Evolutionary conservation across 164 flowering plant genomes (phyloP).

Genomic region (Annona cherimola): DNA sequence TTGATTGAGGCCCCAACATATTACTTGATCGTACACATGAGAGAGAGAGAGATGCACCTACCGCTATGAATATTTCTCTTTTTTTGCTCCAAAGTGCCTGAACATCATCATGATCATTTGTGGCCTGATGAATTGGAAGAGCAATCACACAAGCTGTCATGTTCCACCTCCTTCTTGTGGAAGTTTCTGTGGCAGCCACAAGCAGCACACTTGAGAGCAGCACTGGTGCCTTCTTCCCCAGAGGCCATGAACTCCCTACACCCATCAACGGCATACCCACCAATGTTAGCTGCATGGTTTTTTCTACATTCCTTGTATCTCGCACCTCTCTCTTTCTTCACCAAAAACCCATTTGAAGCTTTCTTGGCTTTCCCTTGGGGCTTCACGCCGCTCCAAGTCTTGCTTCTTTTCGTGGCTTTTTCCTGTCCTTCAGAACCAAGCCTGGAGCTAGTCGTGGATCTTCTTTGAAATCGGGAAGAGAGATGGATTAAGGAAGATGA

Average conservation of each 20-base stretch:
- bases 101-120: constrained; percentile 1
- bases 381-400: constrained; percentile 13
- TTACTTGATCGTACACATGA: not conserved
- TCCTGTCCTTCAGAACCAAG: constrained; percentile 1
- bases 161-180: constrained; percentile 26
- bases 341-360: constrained; percentile 14
- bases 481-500: constrained; percentile 9
- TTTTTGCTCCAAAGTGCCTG: too few species aligned
- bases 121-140: constrained; percentile 18
- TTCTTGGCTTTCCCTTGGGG: constrained; percentile 18
- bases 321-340: constrained; percentile 15
- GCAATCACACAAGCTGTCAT: constrained; percentile 17
- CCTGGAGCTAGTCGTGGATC: constrained; percentile 1
- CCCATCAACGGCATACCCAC: constrained; percentile 34
- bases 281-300: constrained; percentile 34
- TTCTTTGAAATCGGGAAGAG: constrained; percentile 9
- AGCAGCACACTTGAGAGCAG: constrained; percentile 31
- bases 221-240: constrained; percentile 36
- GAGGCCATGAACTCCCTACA: constrained; percentile 35
- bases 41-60: not conserved
- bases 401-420: not conserved
- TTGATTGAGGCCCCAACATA: not conserved
- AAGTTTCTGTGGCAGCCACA: constrained; percentile 37
- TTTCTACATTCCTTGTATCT: constrained; percentile 33
- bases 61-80: too few species aligned